Conservation (phyloP, 805 yeast genomes). For the Ogataea populi-albae region DNA sequence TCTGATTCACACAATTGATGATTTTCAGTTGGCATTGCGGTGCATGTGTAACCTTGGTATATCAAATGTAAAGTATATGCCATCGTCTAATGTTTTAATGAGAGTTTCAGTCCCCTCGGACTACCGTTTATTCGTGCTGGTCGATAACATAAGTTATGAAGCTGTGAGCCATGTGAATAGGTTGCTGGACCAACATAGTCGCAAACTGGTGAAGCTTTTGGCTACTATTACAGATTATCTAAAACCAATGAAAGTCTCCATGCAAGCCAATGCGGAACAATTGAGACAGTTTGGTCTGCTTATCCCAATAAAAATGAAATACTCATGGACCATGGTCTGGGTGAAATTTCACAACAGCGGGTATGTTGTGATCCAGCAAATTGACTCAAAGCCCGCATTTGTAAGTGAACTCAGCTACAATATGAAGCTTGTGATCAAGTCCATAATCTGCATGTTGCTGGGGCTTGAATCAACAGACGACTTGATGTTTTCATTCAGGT, state of each 20-base stretch:
- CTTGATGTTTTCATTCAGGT: constrained; percentile 12
- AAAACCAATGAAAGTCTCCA: too few species aligned
- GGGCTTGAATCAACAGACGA: constrained; percentile 14
- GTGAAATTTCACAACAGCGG: constrained; percentile 19
- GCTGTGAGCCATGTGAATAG: background rate
- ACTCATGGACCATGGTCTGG: constrained; percentile 29
- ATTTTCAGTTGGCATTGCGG: background rate
- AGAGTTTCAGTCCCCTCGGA: background rate
- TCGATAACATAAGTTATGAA: constrained; percentile 1
- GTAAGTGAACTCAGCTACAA: constrained; percentile 17
- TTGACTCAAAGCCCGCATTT: constrained; percentile 20
- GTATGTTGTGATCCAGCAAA: constrained; percentile 21
- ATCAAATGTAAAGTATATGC: background rate
- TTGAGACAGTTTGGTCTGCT: constrained; percentile 19
- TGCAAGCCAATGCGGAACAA: too few species aligned
- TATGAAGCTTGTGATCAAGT: constrained; percentile 15
- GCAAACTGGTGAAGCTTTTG: constrained; percentile 1
- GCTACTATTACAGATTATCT: background rate
- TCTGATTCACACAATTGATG: background rate
- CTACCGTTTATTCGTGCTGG: background rate
- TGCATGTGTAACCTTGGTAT: background rate
- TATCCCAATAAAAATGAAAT: constrained; percentile 19
- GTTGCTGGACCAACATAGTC: background rate
- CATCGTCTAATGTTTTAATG: background rate
- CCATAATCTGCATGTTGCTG: constrained; percentile 16